These are phyloP conservation scores for Beauveria medogensis DNA, from an alignment of 2,329 filamentous ascomycete species.

Conservation along the genomic window DNA sequence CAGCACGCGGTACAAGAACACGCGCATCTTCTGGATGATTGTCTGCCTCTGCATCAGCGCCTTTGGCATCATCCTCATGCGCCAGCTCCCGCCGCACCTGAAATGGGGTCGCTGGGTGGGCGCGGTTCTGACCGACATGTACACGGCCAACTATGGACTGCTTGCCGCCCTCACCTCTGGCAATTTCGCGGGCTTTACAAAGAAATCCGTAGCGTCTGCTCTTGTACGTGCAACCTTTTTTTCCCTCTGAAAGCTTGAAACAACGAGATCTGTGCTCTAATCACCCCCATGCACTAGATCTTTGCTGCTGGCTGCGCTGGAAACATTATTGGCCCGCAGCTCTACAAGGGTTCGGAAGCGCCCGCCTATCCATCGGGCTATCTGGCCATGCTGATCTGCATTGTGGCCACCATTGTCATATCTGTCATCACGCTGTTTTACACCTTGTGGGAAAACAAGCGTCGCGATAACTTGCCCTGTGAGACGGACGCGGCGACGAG, in stretches of 20 bases:
- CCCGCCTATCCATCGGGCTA: conserved; percentile 56
- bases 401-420: conserved; percentile 34
- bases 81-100: neutral
- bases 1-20: conserved; percentile 18
- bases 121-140: neutral
- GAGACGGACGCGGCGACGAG: conserved; percentile 45
- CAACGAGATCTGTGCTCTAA: neutral
- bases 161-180: conserved; percentile 46
- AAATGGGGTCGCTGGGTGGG: conserved; percentile 8
- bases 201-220: conserved; percentile 49
- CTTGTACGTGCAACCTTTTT: conserved; percentile 25
- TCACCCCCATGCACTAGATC: conserved; percentile 17
- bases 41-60: conserved; percentile 16
- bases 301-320: conserved; percentile 53
- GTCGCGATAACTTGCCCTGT: conserved; percentile 17
- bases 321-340: conserved; percentile 53
- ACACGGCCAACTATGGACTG: conserved; percentile 22
- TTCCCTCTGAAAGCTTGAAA: no score
- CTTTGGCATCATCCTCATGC: conserved; percentile 18
- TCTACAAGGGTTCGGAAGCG: conserved; percentile 48
- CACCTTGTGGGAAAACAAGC: neutral
- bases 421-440: conserved; percentile 31
- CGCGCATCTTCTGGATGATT: conserved; percentile 20
- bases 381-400: conserved; percentile 51
- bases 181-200: conserved; percentile 53